Evolutionary conservation across 1,284 basidiomycete species (phyloP), one percentile per base, ranked within the genome.

Genomic region (Schizophyllum amplum): DNA sequence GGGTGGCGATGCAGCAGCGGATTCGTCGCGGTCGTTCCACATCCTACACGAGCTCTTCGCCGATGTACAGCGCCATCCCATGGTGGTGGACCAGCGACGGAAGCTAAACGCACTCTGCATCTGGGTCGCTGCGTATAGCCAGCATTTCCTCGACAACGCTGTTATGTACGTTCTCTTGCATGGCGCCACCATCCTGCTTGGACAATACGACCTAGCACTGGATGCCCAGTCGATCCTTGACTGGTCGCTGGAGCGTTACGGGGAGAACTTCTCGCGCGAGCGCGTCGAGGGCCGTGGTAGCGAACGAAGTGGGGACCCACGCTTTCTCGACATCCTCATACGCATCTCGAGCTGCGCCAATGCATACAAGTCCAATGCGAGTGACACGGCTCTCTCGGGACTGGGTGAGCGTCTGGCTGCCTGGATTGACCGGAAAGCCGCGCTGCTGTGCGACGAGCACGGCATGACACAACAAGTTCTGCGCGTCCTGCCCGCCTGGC

Each of bases 61-160:
- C 5, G 76, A 78, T 47, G 73, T 94, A 24, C 79, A 89, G 59
- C 69, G 73, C 1, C 83, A 84, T 0, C 85, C 84, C n/a, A 77
- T 98, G 48, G 79, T 96, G 61, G 92, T 92, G 66, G 92, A 97
- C 66, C 92, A 97, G 68, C 70, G 86, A 50, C 84, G 94, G 5
- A 73, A 89, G 25, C 68, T 95, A 26, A 86, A 91, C 56, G 81
- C 84, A 0, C 72, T 97, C 23, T 83, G 82, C 21, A 68, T 96
- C 15, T 85, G 90, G 77, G 75, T 92, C 24, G 76, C 92, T 1
- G 74, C 79, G 23, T 79, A 82, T 57, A 65, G 73, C 50, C 65
- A 72, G 33, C 76, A 82, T 49, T 86, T 92, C 64, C 67, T 72
- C 20, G 77, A 87, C 60, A 67, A 74, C 1, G 79, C 78, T 6